Base-by-base conservation (phyloP, 2,329 filamentous ascomycete genomes). In the Epichloe gansuensis region DNA sequence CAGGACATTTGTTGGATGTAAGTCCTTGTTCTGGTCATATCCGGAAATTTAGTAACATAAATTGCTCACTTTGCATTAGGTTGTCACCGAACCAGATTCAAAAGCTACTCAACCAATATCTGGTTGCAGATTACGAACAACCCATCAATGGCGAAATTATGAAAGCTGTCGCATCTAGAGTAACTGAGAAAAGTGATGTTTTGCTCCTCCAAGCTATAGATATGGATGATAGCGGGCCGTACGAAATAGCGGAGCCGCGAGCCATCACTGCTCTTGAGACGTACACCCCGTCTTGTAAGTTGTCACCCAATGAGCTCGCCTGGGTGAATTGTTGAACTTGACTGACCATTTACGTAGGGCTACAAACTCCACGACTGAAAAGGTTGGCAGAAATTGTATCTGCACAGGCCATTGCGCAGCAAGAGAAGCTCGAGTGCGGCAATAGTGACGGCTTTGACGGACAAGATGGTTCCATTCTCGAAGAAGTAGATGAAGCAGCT, bases 1-100 rank as follows among this genome's bases (percentile, higher is more conserved):
- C 93, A 98, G 74, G 93, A 98, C 68, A 98, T 98, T 63, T 98
- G 93, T 80, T 97, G 91, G 91, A 97, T 97, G 91, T 94, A 74
- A 82, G 88, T 80, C 13, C 8, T 21, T 5, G 31, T 8, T n/a
- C 17, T 35, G 15, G 12, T 7, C 21, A 23, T 43, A 17, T 21
- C 23, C 4, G 4, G 12, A 12, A 23, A 17, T 4, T 17, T 42
- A 8, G 3, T 25, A 12, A 28, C 11, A 7, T 15, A 3, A 44
- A 35, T 39, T 35, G 9, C 54, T 59, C 17, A 58, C 31, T 44
- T 15, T 1, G 3, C 25, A 8, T 35, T 56, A 93, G 88, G 88
- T 80, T 98, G 51, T 96, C 91, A 1, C 93, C 93, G 50, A 97
- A 96, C 72, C 93, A 98, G 70, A 98, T 98, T 58, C 93, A 98